phyloP scores from a whole-genome alignment of 2,329 filamentous ascomycete genomes.

The Talaromyces sp. region DNA sequence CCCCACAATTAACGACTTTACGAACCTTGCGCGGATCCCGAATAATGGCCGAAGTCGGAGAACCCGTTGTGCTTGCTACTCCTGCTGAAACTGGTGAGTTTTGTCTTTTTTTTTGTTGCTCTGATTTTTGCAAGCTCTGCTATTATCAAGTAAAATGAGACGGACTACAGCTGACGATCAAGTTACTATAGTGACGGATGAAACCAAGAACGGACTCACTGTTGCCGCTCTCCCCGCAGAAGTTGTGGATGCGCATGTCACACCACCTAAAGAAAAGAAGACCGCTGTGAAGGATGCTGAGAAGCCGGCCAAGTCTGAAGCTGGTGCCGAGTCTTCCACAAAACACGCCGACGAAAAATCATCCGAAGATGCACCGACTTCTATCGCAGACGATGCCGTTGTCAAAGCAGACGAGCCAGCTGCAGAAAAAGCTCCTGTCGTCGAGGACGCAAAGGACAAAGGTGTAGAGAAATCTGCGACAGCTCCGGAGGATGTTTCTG shows the following conservation, averaged over 20 bases:
- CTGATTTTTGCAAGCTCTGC: not conserved
- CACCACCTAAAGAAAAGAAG: slow-evolving; percentile 11
- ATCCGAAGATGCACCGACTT: not conserved
- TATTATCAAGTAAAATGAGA: not conserved
- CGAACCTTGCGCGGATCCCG: not conserved
- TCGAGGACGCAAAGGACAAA: not conserved
- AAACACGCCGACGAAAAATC: slow-evolving; percentile 7
- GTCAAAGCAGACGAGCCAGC: not conserved
- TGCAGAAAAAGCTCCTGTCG: slow-evolving; percentile 2
- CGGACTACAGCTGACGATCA: not conserved
- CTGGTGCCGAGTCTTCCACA: slow-evolving; percentile 9
- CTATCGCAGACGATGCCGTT: not conserved
- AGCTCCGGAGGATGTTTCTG: slow-evolving; percentile 5
- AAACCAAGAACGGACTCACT: slow-evolving; percentile 10
- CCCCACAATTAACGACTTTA: slow-evolving; percentile 11
- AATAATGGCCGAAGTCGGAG: slow-evolving; percentile 9
- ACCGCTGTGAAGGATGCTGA: slow-evolving; percentile 13
- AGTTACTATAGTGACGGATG: slow-evolving; percentile 5
- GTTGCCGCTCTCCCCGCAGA: slow-evolving; percentile 10
- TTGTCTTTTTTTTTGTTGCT: not conserved
- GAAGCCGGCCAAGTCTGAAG: not conserved
- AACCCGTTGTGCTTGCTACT: slow-evolving; percentile 9
- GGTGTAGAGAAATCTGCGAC: not conserved
- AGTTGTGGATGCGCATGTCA: slow-evolving; percentile 3
- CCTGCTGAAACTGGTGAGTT: slow-evolving; percentile 9